phyloP scores from a whole-genome alignment of 75 land plant genomes.

The Pinus taeda region DNA sequence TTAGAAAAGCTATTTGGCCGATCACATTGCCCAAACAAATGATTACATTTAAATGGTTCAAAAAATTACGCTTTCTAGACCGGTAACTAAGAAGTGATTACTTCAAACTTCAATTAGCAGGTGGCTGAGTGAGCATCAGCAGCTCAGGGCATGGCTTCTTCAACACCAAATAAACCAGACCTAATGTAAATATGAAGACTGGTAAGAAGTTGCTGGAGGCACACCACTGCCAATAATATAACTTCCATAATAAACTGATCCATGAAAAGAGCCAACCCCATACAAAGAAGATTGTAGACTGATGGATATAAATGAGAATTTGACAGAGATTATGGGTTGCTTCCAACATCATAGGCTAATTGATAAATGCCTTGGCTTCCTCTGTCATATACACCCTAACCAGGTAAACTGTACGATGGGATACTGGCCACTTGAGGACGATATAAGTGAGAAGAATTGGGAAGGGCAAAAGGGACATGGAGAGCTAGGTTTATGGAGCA shows the following conservation, averaged over 20 bases:
- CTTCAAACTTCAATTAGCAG: background rate
- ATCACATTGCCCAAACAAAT: background rate
- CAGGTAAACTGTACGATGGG: constrained; percentile 24
- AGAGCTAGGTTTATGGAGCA: background rate
- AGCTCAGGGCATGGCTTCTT: background rate
- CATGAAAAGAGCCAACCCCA: constrained; percentile 23
- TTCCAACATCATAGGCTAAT: constrained; percentile 28
- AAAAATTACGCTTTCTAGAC: background rate
- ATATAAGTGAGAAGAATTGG: constrained; percentile 8
- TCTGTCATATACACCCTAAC: constrained; percentile 25
- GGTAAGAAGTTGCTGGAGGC: constrained; percentile 18
- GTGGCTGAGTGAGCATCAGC: background rate
- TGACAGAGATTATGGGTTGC: constrained; percentile 11
- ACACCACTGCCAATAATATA: constrained; percentile 16
- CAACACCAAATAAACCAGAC: background rate
- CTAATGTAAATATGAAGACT: constrained; percentile 14
- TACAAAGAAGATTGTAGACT: constrained; percentile 29
- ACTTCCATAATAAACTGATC: constrained; percentile 13
- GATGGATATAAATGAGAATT: constrained; percentile 37
- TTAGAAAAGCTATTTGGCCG: background rate
- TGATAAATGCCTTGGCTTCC: constrained; percentile 27
- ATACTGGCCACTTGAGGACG: constrained; percentile 17
- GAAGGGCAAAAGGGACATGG: background rate
- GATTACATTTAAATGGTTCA: background rate
- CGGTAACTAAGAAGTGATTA: background rate